These are phyloP conservation scores for Sideroxylon spinosum DNA, from an alignment of 179 eudicot species.

Conservation along the genomic window DNA sequence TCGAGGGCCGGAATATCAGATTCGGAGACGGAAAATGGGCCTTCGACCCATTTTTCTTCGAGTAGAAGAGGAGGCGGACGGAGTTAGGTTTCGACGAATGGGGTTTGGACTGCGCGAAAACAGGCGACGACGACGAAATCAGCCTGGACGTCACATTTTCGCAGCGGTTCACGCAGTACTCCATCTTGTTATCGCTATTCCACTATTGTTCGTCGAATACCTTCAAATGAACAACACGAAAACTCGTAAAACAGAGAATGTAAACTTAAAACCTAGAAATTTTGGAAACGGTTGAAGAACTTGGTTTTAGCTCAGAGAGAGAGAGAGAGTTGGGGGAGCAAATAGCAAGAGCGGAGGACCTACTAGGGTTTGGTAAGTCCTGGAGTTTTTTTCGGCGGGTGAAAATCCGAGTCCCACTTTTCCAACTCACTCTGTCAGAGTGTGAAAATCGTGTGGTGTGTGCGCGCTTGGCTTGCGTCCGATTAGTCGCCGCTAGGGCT, in stretches of 20 bases:
- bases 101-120: background rate
- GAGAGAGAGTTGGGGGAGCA: background rate
- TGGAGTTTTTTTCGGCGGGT: too few relatives aligned
- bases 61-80: conserved; percentile 14
- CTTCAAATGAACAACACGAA: background rate
- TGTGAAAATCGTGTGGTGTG: too few relatives aligned
- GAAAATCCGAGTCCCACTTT: too few relatives aligned
- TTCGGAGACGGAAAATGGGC: conserved; percentile 10
- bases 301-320: background rate
- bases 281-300: background rate
- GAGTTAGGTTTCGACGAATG: conserved; percentile 10
- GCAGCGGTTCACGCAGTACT: conserved; percentile 7
- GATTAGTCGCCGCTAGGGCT: too few relatives aligned
- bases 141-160: background rate
- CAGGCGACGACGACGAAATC: background rate
- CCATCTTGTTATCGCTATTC: conserved; percentile 8
- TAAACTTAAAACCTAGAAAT: background rate
- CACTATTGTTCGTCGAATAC: background rate
- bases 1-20: conserved; percentile 5
- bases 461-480: too few relatives aligned
- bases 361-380: too few relatives aligned
- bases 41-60: background rate
- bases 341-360: too few relatives aligned
- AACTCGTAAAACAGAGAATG: background rate
- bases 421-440: too few relatives aligned